A percentile compares a stretch with the other conserved stretches of the same genome.
These are phyloP conservation scores for Populus simonii DNA, from an alignment of 345 rosid species.

Conservation along the genomic window DNA sequence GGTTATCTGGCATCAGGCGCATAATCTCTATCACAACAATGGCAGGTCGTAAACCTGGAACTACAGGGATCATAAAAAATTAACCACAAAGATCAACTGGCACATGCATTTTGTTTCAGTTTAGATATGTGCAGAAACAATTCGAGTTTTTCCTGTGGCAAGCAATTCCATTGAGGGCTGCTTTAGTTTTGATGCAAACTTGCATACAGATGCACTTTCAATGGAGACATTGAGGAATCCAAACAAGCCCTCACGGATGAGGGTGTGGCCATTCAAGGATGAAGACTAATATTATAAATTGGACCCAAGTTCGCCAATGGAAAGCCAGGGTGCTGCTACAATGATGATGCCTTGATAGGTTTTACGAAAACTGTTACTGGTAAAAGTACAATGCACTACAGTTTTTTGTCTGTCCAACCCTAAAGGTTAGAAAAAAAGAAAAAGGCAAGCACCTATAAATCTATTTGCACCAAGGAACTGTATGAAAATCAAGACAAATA, in stretches of 20 bases:
- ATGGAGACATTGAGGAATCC: too few relatives aligned
- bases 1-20: background rate
- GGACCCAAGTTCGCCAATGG: background rate
- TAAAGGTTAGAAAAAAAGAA: background rate
- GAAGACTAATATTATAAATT: background rate
- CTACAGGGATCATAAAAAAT: background rate
- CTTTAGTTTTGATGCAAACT: too few relatives aligned
- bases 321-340: background rate
- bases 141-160: background rate
- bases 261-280: too few relatives aligned
- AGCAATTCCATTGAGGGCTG: background rate
- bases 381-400: background rate
- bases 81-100: too few relatives aligned
- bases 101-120: too few relatives aligned
- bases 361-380: background rate
- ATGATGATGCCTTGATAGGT: background rate
- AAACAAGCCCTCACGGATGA: too few relatives aligned
- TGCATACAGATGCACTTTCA: too few relatives aligned
- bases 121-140: background rate
- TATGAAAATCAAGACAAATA: background rate
- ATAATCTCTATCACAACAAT: background rate
- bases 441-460: background rate
- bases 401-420: background rate
- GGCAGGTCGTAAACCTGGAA: background rate
- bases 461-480: background rate